Conservation (phyloP, 176 grass and related monocot species). For the Otatea glauca region DNA sequence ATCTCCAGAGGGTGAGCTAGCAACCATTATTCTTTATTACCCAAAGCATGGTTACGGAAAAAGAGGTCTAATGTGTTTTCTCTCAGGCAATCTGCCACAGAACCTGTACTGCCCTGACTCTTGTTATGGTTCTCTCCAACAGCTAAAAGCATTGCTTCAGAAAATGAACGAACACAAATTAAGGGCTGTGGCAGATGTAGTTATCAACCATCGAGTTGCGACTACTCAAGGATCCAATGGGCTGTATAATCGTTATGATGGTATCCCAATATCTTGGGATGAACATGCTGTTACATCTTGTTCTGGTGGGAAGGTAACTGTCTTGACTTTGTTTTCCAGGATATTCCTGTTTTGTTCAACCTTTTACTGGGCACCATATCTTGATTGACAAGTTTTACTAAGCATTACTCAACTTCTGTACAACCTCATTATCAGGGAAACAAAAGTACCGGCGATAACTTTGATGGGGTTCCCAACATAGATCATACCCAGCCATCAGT, state of each 20-base stretch:
- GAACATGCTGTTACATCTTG: conserved; percentile 96
- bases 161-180: conserved; percentile 75
- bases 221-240: conserved; percentile 81
- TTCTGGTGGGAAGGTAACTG: conserved; percentile 87
- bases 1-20: conserved; percentile 64
- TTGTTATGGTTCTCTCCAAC: conserved; percentile 77
- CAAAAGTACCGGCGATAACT: conserved; percentile 74
- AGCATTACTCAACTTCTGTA: conserved; percentile 13
- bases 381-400: conserved; percentile 25
- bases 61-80: conserved; percentile 18
- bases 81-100: conserved; percentile 87
- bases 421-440: conserved; percentile 59
- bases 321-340: background rate
- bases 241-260: conserved; percentile 87
- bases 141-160: conserved; percentile 68
- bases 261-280: conserved; percentile 90
- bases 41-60: conserved; percentile 1
- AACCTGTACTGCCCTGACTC: conserved; percentile 89
- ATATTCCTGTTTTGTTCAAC: background rate
- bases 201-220: conserved; percentile 97
- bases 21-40: conserved; percentile 17
- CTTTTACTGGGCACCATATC: conserved; percentile 11
- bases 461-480: conserved; percentile 90
- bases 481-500: conserved; percentile 90
- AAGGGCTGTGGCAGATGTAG: conserved; percentile 93